Evolutionary conservation across 1,284 basidiomycete species (phyloP).

Genomic region (Trichosporon ovoides): DNA sequence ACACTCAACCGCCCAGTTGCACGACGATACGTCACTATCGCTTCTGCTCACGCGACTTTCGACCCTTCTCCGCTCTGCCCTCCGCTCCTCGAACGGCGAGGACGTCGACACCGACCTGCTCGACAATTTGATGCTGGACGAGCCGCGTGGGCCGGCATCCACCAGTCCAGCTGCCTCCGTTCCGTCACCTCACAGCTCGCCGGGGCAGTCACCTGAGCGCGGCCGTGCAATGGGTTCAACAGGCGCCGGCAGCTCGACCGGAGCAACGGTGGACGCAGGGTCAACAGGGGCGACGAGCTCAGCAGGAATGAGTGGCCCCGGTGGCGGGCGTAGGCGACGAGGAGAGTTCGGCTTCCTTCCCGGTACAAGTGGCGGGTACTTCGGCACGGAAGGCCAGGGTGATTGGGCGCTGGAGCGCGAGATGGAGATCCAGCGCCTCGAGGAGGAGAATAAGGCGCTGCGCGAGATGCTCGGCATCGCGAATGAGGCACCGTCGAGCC

Average conservation of each 20-base stretch:
- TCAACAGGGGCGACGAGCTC: background rate
- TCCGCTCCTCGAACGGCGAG: constrained; percentile 68
- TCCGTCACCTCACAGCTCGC: background rate
- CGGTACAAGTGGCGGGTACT: constrained; percentile 42
- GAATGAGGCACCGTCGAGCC: constrained; percentile 24
- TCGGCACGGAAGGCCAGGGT: constrained; percentile 48
- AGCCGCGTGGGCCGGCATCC: background rate
- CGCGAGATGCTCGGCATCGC: constrained; percentile 65
- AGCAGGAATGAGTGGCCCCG: background rate
- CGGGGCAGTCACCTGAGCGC: background rate
- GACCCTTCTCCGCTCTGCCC: constrained; percentile 63
- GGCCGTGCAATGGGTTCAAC: background rate
- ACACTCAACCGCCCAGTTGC: constrained; percentile 58
- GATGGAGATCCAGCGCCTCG: constrained; percentile 69
- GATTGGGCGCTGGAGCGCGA: constrained; percentile 85
- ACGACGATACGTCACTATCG: constrained; percentile 59
- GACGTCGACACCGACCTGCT: constrained; percentile 34
- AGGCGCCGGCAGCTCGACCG: background rate
- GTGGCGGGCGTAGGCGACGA: constrained; percentile 9
- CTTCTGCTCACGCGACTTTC: constrained; percentile 68
- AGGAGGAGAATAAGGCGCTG: constrained; percentile 72
- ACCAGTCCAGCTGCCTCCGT: background rate
- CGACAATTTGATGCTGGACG: background rate
- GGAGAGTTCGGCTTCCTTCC: constrained; percentile 34
- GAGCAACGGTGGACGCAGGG: background rate